Percentiles rank a stretch among this genome's conserved stretches.
phyloP scores from a whole-genome alignment of 345 rosid species.

The Melastoma malabathricum region DNA sequence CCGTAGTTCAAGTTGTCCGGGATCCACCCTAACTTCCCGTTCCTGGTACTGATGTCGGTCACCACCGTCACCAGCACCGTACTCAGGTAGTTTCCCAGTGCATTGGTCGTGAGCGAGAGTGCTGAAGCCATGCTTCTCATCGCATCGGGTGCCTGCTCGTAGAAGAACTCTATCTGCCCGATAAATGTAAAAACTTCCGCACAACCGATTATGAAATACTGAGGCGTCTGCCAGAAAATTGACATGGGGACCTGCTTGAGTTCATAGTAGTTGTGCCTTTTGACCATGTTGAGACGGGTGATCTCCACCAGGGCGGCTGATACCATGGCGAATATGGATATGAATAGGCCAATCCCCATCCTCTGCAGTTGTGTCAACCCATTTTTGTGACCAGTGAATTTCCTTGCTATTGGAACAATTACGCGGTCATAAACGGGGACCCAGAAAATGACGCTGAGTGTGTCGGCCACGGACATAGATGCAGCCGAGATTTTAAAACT shows the following conservation, averaged over 20 bases:
- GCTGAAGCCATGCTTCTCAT: conserved; percentile 42
- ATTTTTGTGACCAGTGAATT: conserved; percentile 15
- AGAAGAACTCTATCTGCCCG: conserved; percentile 37
- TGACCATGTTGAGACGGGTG: conserved; percentile 16
- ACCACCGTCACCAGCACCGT: conserved; percentile 20
- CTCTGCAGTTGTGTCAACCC: conserved; percentile 30
- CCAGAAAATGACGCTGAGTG: conserved; percentile 28
- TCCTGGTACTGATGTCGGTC: conserved; percentile 13
- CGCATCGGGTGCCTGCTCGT: conserved; percentile 43
- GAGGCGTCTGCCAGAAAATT: conserved; percentile 41
- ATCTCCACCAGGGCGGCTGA: conserved; percentile 21
- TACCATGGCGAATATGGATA: conserved; percentile 26
- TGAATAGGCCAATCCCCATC: conserved; percentile 27
- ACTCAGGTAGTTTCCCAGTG: conserved; percentile 27
- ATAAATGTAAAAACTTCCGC: conserved; percentile 38
- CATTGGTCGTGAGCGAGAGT: conserved; percentile 14
- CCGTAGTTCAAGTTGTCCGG: conserved; percentile 28
- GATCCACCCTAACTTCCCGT: conserved; percentile 27
- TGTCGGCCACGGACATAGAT: conserved; percentile 22
- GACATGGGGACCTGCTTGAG: conserved; percentile 16
- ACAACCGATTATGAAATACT: conserved; percentile 34
- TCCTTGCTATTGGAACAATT: conserved; percentile 20
- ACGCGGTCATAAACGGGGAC: conserved; percentile 25
- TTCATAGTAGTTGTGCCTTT: conserved; percentile 15
- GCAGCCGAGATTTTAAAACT: conserved; percentile 24